These are phyloP conservation scores for Lyophyllum decastes DNA, from an alignment of 768 basidiomycete species.

Conservation along the genomic window DNA sequence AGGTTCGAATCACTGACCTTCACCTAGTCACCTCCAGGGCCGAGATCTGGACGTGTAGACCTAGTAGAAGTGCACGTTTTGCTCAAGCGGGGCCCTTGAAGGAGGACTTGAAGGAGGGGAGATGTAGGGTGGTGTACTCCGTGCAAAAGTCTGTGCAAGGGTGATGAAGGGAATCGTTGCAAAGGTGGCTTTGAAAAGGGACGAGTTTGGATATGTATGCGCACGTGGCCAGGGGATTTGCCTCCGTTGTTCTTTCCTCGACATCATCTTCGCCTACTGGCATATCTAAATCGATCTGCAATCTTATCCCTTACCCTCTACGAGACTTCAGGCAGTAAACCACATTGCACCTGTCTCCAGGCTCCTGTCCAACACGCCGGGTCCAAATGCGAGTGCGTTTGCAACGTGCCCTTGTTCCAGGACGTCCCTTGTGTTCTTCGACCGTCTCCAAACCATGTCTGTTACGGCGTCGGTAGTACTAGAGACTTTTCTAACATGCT, in stretches of 20 bases:
- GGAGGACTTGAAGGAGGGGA: not conserved
- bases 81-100: not conserved
- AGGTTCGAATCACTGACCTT: constrained; percentile 12
- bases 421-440: not conserved
- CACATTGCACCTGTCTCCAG: not conserved
- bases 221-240: constrained; percentile 35
- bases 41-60: constrained; percentile 4
- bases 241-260: constrained; percentile 21
- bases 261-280: constrained; percentile 1
- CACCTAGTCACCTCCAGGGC: constrained; percentile 13
- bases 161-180: constrained; percentile 12
- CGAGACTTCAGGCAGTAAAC: not conserved
- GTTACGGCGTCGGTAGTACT: not conserved
- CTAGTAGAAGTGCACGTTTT: not conserved
- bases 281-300: constrained; percentile 11
- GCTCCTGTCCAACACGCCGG: not conserved
- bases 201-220: constrained; percentile 13
- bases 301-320: not conserved
- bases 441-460: not conserved
- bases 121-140: not conserved
- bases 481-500: not conserved
- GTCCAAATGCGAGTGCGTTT: not conserved
- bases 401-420: constrained; percentile 9
- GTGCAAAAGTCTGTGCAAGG: constrained; percentile 1
- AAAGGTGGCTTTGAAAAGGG: constrained; percentile 12